A percentile compares a stretch with the other conserved stretches of the same genome.
These are phyloP conservation scores for Paramecium caudatum DNA, from an alignment of 73 alveolate species.

Conservation along the genomic window DNA sequence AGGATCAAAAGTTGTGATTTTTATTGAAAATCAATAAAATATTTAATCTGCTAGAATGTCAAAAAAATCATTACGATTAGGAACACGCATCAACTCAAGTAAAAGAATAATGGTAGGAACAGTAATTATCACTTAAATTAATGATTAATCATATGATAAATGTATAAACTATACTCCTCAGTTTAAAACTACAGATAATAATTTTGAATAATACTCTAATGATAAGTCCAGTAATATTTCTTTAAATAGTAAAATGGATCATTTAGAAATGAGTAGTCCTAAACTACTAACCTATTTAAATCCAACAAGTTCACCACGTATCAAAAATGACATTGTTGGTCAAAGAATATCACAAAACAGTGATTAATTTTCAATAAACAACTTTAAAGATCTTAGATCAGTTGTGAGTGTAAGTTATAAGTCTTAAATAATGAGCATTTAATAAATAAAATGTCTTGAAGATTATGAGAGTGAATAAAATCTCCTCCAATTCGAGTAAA, in stretches of 20 bases:
- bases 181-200: background rate
- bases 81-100: background rate
- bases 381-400: background rate
- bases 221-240: slow-evolving; percentile 30
- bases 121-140: slow-evolving; percentile 3
- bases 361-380: background rate
- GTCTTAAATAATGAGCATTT: slow-evolving; percentile 8
- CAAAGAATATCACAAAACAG: background rate
- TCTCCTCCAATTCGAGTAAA: background rate
- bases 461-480: slow-evolving; percentile 17
- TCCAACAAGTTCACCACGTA: background rate
- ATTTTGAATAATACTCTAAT: background rate
- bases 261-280: background rate
- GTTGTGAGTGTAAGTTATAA: background rate
- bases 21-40: background rate
- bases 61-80: background rate
- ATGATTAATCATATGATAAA: background rate
- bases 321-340: background rate
- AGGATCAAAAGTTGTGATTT: slow-evolving; percentile 7
- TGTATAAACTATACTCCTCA: background rate
- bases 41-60: background rate
- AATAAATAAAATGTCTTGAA: background rate
- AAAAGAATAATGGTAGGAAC: slow-evolving; percentile 22
- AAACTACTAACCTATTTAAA: background rate
- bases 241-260: background rate